Base-by-base conservation (phyloP, 768 basidiomycete genomes). In the Lactarius tabidus region DNA sequence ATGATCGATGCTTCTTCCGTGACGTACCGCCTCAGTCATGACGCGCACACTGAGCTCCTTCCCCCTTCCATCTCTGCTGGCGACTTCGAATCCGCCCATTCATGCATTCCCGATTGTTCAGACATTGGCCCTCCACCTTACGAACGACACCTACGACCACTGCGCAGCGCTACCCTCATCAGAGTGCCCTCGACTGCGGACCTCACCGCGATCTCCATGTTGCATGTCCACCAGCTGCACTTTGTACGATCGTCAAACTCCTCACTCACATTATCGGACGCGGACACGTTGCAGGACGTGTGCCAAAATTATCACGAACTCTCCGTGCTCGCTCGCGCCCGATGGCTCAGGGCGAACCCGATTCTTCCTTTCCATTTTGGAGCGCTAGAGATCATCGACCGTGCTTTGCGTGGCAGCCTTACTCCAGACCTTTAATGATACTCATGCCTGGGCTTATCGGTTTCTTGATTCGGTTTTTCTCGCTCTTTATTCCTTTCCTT, bases 301-400 rank as follows among this genome's bases (percentile, higher is more conserved):
- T 83, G 87, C 20, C 79, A 75, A 52, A 92, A 85, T 71, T 92
- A 82, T 71, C 80, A 89, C 70, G 88, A 89, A 64, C 81, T 94
- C 20, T 79, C 85, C 2, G 80, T 90, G 33, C 82, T 93, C 12
- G 81, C 85, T 3, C 75, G 75, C 29, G 72, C 73, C 57, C 75
- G 75, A 81, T 79, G 78, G 66, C 76, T 84, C 55, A 79, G 76
- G 33, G 79, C 77, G 60, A 80, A 84, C 70, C 79, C 84, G 12
- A 76, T 78, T 43, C 73, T 93, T 59, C 91, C 91, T 15, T 84
- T 88, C 72, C 91, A 93, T 71, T 78, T 93, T 39, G 86, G 85
- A 35, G 89, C 89, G 18, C 79, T 90, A 29, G 85, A 90, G 63
- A 79, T 79, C 23, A 89, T 91, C 84, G 74, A 75, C 20, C 71